Evolutionary conservation across 345 rosid genomes (phyloP), one percentile per base, ranked within the genome.

Genomic region (Psidium friedrichsthalianum): DNA sequence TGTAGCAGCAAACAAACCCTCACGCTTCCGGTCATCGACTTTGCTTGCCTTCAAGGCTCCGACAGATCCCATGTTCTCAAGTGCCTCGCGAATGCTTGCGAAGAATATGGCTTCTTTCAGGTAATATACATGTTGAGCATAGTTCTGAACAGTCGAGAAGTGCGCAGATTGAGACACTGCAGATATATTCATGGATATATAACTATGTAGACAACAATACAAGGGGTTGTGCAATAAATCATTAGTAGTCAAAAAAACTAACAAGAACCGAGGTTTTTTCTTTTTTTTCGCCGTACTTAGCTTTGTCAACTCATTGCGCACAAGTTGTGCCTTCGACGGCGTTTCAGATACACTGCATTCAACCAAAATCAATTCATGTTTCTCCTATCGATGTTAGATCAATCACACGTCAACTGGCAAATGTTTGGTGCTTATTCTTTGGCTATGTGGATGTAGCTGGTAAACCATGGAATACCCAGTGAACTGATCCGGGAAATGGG

Each of bases 101-200:
- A 87, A 85, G 86, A 87, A 51, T 91, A 88, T 76, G 92, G 92
- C 18, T 91, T 89, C 78, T 89, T 91, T 52, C 92, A 89, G 87
- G 92, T 91, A 64, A 64, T 64, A 29, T 29, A 15, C 18, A 16
- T 4, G 76, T 64, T 9, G 47, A 69, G 80, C 80, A 69, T 9
- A 24, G 25, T 1, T 36, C 80, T 69, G 7, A 69, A 69, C 13
- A 20, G 47, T 69, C 13, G 25, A 32, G 47, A 69, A 36, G 47
- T 69, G 80, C 0, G 32, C 47, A 69, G 12, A 36, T 69, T 18
- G 47, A 32, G 6, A 69, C 24, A 69, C 44, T 36, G 24, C 47
- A 32, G 2, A 32, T 2, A 27, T 16, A 16, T 29, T 7, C 36
- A 15, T 1, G 0, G 7, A 25, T 29, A 16, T 3, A 29, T 64